Percentiles rank a stretch among this genome's conserved stretches.
Conservation (phyloP, 179 eudicot species). For the Carnegiea gigantea region DNA sequence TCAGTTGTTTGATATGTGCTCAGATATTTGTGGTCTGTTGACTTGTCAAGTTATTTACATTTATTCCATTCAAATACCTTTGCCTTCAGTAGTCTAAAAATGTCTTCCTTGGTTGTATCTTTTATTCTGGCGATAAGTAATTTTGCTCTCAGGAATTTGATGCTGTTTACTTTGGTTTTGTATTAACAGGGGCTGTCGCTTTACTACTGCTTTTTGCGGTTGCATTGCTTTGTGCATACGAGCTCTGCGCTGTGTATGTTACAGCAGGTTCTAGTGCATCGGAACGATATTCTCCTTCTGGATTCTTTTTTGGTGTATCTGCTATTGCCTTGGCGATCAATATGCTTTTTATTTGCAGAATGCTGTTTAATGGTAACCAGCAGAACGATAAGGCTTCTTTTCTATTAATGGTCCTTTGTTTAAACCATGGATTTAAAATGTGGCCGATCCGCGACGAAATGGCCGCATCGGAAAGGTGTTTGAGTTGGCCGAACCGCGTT, state of each 20-base stretch:
- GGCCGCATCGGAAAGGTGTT: too few species aligned
- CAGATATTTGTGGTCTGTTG: background rate
- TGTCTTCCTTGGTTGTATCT: background rate
- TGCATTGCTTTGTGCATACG: slow-evolving; percentile 90
- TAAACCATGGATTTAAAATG: too few species aligned
- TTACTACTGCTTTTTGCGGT: slow-evolving; percentile 90
- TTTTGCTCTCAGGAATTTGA: background rate
- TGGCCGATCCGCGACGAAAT: too few species aligned
- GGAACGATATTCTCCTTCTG: slow-evolving; percentile 87
- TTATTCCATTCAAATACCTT: background rate
- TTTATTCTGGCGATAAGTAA: background rate
- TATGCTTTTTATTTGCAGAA: slow-evolving; percentile 97
- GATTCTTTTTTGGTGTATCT: slow-evolving; percentile 98
- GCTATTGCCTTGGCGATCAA: slow-evolving; percentile 96
- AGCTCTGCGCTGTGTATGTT: slow-evolving; percentile 95
- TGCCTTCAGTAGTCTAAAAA: background rate
- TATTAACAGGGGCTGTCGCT: slow-evolving; percentile 88
- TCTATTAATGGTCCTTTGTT: background rate
- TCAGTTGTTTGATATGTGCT: background rate
- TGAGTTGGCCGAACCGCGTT: too few species aligned
- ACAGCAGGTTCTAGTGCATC: slow-evolving; percentile 83
- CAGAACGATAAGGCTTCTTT: background rate
- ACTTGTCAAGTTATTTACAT: background rate
- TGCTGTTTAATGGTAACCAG: slow-evolving; percentile 87
- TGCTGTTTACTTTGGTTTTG: slow-evolving; percentile 19